Conservation (phyloP, 345 rosid genomes). For the Lepidium didymum region DNA sequence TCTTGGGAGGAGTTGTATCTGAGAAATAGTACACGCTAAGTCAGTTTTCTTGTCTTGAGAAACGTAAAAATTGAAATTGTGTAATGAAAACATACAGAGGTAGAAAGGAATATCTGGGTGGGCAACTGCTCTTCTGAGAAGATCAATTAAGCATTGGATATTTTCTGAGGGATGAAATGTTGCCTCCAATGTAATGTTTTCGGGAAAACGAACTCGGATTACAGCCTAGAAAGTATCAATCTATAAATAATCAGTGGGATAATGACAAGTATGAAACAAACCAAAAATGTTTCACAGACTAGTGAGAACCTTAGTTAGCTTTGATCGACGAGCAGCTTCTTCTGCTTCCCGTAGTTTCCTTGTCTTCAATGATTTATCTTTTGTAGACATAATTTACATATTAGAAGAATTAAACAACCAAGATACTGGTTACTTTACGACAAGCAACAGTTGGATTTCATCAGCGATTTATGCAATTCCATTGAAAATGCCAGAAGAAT, state of each 20-base stretch:
- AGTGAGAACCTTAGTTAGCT: constrained; percentile 55
- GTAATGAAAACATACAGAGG: constrained; percentile 48
- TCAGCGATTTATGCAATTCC: not conserved
- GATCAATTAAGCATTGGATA: constrained; percentile 66
- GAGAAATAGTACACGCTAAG: constrained; percentile 15
- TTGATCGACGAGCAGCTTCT: constrained; percentile 71
- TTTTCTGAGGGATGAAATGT: constrained; percentile 80
- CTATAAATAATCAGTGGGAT: not conserved
- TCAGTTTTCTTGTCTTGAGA: not conserved
- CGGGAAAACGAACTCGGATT: constrained; percentile 85
- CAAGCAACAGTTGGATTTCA: not conserved
- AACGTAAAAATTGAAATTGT: not conserved
- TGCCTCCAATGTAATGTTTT: constrained; percentile 69
- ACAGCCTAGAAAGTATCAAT: constrained; percentile 38
- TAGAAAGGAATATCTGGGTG: constrained; percentile 62
- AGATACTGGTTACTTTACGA: not conserved
- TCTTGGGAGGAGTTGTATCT: constrained; percentile 94
- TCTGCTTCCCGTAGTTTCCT: constrained; percentile 80
- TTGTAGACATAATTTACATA: not conserved
- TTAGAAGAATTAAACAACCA: not conserved
- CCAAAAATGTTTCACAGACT: not conserved
- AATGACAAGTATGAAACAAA: not conserved
- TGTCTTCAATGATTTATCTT: constrained; percentile 79
- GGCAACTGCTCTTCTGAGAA: constrained; percentile 53
- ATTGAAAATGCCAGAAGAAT: not conserved